phyloP scores from a whole-genome alignment of 2,329 filamentous ascomycete genomes.

The Aspergillus vadensis region DNA sequence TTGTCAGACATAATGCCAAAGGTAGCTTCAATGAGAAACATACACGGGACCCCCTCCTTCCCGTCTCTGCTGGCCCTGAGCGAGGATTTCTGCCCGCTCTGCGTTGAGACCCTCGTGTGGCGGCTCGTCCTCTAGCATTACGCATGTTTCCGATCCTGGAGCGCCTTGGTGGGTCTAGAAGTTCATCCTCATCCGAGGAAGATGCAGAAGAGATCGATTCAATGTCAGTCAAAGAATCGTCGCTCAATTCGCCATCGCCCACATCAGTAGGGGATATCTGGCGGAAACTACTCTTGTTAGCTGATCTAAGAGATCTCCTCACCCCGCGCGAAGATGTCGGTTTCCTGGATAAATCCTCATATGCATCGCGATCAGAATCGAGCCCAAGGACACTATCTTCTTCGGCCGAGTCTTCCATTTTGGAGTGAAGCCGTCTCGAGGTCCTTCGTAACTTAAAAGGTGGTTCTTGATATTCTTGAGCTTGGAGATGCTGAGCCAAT shows the following conservation, averaged over 20 bases:
- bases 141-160: slow-evolving; percentile 1
- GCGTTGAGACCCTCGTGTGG: slow-evolving; percentile 1
- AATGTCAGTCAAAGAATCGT: slow-evolving; percentile 19
- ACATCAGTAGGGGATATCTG: slow-evolving; percentile 16
- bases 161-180: slow-evolving; percentile 7
- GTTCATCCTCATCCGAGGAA: slow-evolving; percentile 25
- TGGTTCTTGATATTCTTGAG: slow-evolving; percentile 52
- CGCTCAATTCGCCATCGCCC: slow-evolving; percentile 23
- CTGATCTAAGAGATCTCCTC: slow-evolving; percentile 16
- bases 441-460: slow-evolving; percentile 41
- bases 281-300: slow-evolving; percentile 13
- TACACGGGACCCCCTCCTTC: slow-evolving; percentile 33
- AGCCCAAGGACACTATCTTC: slow-evolving; percentile 17
- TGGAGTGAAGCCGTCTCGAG: slow-evolving; percentile 14
- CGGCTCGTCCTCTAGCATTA: slow-evolving; percentile 3
- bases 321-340: slow-evolving; percentile 18
- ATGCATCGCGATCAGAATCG: slow-evolving; percentile 14
- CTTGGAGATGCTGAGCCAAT: slow-evolving; percentile 60
- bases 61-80: slow-evolving; percentile 9
- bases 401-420: slow-evolving; percentile 30
- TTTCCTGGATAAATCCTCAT: slow-evolving; percentile 21
- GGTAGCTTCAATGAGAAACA: slow-evolving; percentile 24
- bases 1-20: slow-evolving; percentile 34
- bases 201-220: slow-evolving; percentile 11
- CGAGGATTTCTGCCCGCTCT: slow-evolving; percentile 2